Evolutionary conservation across 805 yeast genomes (phyloP), one percentile per base, ranked within the genome.

Genomic region (Ogataea pignaliae): DNA sequence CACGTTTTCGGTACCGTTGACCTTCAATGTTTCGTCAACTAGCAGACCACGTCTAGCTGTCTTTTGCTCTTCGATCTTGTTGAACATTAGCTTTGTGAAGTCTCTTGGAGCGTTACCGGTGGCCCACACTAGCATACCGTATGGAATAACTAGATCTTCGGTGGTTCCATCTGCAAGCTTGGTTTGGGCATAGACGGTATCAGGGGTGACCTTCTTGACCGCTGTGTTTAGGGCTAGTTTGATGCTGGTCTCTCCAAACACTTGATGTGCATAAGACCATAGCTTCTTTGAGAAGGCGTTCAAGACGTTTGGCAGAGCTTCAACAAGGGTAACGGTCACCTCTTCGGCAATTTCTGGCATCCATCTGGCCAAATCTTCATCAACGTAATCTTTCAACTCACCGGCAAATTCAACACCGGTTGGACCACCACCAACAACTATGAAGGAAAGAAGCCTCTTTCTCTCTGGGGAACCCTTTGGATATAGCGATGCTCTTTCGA

Each of bases 331-430:
- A 41, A 75, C 75, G 48, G 71, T 66, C 48, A 75, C 64, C 54
- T 75, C 80, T 45, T 56, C 59, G 47, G 77, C 75, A 44, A 75
- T 69, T 57, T 72, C 77, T 28, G 80, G 80, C 70, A 74, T 72
- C 78, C 78, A 73, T 56, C 69, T 70, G 51, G 60, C 62, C 61
- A 75, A 68, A 58, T 75, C 80, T 61, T 75, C 78, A 60, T 75
- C 79, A 45, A 75, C 70, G 66, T 74, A 75, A 59, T 75, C 80
- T 61, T 75, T 78, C 50, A 75, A 57, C 56, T 75, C 80, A 54
- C 78, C 80, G 44, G 80, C 80, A 42, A 73, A 73, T 56, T 75
- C 80, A 45, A 75, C 80, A 63, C 80, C 80, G 40, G 80, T 75
- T 55, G 80, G 80, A 47, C 80, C 80, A 61, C 80, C 80, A 52